Base-by-base conservation (phyloP, 2,329 filamentous ascomycete species). In the Talaromyces sp. region DNA sequence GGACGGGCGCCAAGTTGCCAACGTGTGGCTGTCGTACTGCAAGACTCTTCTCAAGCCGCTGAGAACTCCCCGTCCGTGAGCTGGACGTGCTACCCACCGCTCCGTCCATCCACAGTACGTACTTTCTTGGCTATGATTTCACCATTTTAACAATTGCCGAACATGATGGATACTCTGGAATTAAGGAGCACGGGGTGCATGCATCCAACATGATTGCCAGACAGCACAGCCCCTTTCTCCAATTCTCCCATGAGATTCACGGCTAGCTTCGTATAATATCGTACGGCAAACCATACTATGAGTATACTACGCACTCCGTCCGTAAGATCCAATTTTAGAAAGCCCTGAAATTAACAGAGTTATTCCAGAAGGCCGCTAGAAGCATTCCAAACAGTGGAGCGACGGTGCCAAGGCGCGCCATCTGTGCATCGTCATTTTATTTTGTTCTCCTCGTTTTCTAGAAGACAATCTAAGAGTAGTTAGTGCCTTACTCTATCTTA, bases 281-380 rank as follows among this genome's bases (percentile, higher is more conserved):
- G 5, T n/a, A 31, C 47, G 47, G 27, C 27, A 31, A 31, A 7
- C 27, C 27, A 7, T 31, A 31, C 27, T 31, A 31, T 31, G 7
- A 31, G 27, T 6, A 31, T 31, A 31, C 27, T 6, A 31, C 27
- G 27, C 27, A 27, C 27, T 5, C 27, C 27, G 27, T 31, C 27
- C 5, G 27, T 31, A 31, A 31, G 27, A 11, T 56, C 52, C 52
- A 56, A 56, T 16, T 56, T 56, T 56, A 56, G 50, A 56, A 56
- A 22, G 52, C 52, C 3, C 52, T 33, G 24, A 8, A 47, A 31
- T 8, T 13, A 31, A 35, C 24, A 33, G 14, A 41, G 41, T 56
- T 48, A 24, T 65, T 65, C 64, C 50, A 62, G 64, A 65, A 65
- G 35, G 64, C 64, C 64, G 60, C 64, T 65, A 65, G 64, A 65